Conservation (phyloP, 768 basidiomycete species). For the Candolleomyces aberdarensis region DNA sequence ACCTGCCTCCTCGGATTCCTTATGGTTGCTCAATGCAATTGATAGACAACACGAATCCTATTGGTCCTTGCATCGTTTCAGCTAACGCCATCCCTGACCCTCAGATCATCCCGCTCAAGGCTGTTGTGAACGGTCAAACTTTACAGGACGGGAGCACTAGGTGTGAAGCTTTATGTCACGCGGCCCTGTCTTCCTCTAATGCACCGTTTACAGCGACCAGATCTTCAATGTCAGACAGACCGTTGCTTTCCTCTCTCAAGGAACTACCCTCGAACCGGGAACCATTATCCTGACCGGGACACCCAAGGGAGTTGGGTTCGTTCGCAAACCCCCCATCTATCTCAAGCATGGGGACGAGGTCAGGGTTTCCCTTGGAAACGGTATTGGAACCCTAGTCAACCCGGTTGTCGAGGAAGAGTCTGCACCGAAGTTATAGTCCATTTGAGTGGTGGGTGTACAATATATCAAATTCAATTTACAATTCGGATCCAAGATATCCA, state of each 20-base stretch:
- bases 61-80: slow-evolving; percentile 81
- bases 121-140: slow-evolving; percentile 60
- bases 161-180: slow-evolving; percentile 26
- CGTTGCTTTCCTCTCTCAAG: slow-evolving; percentile 78
- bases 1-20: not conserved
- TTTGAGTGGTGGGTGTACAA: not conserved
- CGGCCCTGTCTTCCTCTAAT: slow-evolving; percentile 6
- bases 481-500: no score
- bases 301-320: slow-evolving; percentile 80
- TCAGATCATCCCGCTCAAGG: slow-evolving; percentile 58
- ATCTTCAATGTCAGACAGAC: slow-evolving; percentile 80
- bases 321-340: slow-evolving; percentile 64
- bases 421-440: not conserved
- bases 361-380: slow-evolving; percentile 62
- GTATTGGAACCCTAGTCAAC: slow-evolving; percentile 79
- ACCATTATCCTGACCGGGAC: slow-evolving; percentile 83
- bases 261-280: slow-evolving; percentile 78
- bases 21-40: not conserved
- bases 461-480: not conserved
- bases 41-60: slow-evolving; percentile 64
- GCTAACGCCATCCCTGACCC: slow-evolving; percentile 62
- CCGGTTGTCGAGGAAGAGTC: slow-evolving; percentile 65
- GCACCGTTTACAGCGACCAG: slow-evolving; percentile 51
- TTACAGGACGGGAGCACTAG: slow-evolving; percentile 73
- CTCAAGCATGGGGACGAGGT: slow-evolving; percentile 75